Evolutionary conservation across 352 stramenopile species (phyloP).

Genomic region (Globisporangium irregulare): DNA sequence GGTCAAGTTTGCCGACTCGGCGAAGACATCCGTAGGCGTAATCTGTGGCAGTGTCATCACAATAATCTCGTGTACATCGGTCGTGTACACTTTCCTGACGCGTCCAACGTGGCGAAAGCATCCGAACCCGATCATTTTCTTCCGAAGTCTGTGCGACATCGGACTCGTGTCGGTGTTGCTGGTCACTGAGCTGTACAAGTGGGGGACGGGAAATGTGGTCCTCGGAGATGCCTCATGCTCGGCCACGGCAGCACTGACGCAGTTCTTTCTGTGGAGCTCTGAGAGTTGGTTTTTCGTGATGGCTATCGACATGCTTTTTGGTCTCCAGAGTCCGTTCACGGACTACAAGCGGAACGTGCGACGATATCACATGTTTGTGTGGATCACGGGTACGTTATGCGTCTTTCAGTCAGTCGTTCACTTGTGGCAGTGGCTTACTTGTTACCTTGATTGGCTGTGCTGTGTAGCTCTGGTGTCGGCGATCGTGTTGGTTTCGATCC

Average conservation of each 20-base stretch:
- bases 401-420: neutral
- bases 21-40: constrained; percentile 62
- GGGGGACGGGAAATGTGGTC: constrained; percentile 26
- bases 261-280: constrained; percentile 87
- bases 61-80: constrained; percentile 61
- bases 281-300: constrained; percentile 90
- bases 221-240: constrained; percentile 52
- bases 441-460: neutral
- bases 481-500: constrained; percentile 70
- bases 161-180: constrained; percentile 76
- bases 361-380: constrained; percentile 83
- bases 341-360: constrained; percentile 86
- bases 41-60: constrained; percentile 75
- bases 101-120: constrained; percentile 82
- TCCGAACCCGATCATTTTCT: constrained; percentile 87
- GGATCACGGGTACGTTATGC: constrained; percentile 48
- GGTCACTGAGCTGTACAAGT: constrained; percentile 83
- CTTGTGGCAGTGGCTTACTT: neutral
- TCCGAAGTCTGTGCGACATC: constrained; percentile 80
- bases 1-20: constrained; percentile 56
- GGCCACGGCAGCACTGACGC: constrained; percentile 66
- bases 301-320: constrained; percentile 85
- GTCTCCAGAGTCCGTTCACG: constrained; percentile 84
- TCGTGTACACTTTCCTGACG: constrained; percentile 80
- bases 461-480: constrained; percentile 54